Evolutionary conservation across 495 filamentous ascomycete genomes (phyloP).

Genomic region (Tuber borchii): DNA sequence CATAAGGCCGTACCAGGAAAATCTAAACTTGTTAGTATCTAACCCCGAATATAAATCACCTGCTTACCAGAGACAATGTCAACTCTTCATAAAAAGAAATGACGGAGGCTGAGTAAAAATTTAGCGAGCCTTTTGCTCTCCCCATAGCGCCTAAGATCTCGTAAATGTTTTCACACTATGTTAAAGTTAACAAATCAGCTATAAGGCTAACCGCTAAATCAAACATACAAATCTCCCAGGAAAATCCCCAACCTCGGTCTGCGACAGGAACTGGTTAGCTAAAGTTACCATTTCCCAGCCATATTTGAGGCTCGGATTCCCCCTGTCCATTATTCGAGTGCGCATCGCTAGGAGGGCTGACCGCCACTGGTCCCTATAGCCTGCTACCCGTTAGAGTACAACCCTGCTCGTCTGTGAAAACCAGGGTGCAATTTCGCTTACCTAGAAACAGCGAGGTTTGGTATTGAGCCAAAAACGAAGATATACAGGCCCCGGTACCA

Average conservation of each 20-base stretch:
- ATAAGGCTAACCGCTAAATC: neutral
- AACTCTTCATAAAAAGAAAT: too few relatives aligned
- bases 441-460: constrained; percentile 4
- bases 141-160: too few relatives aligned
- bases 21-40: neutral
- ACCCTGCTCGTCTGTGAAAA: neutral
- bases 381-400: constrained; percentile 9
- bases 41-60: neutral
- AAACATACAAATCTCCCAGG: constrained; percentile 7
- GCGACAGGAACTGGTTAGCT: neutral
- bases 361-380: neutral
- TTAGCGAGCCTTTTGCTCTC: too few relatives aligned
- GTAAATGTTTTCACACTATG: too few relatives aligned
- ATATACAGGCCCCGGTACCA: neutral
- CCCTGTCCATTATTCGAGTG: neutral
- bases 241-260: constrained; percentile 1
- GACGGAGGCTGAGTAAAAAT: too few relatives aligned
- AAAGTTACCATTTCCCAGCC: neutral
- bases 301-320: too few relatives aligned
- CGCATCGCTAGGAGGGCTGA: neutral
- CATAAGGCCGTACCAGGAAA: constrained; percentile 7
- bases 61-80: too few relatives aligned
- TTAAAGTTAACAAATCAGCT: neutral
- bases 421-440: neutral
- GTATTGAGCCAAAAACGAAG: neutral